Base-by-base conservation (phyloP, 2,329 filamentous ascomycete genomes). In the Cladobotryum mycophilum region DNA sequence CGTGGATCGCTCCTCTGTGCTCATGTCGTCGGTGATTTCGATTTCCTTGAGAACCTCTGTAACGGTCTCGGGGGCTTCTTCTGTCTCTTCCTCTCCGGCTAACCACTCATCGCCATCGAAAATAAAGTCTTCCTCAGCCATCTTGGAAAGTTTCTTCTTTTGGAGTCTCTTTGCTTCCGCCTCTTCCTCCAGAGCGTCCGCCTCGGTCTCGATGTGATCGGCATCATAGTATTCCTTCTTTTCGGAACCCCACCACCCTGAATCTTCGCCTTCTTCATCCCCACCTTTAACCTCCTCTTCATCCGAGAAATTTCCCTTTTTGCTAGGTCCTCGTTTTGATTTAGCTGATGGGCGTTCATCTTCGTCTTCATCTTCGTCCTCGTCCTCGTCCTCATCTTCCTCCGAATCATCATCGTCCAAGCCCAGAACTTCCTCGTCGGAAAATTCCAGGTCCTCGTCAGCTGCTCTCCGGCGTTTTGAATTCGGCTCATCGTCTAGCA, bases 201-300 rank as follows among this genome's bases (percentile, higher is more conserved):
- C 78, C 64, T 85, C 81, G 5, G 80, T 82, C 61, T 82, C 79
- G 57, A 81, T 76, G 25, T 76, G 70, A 67, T 99, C 92, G 58
- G 89, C 88, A 71, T 95, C 81, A 70, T 99, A 99, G 71, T 96
- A 95, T 60, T 96, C 92, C 54, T 86, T 86, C 66, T 82, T 92
- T 2, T 88, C 90, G 4, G 86, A 80, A 30, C 92, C 93, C 91
- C 93, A 97, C 64, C 84, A 91, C 40, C 81, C 83, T 47, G 82
- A 76, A 40, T 82, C 81, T 3, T 80, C 80, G 3, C 73, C 74
- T 25, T 79, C 76, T 6, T 78, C 78, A 15, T 78, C 80, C 5
- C 60, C 61, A n/a, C 53, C 60, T 14, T 55, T 76, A 48, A 82
- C 70, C 3, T 82, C 76, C 62, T 87, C 81, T 64, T 87, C 82